Percentiles rank a stretch among this genome's conserved stretches.
phyloP scores from a whole-genome alignment of 768 basidiomycete species.

The Leccinellum albellum region DNA sequence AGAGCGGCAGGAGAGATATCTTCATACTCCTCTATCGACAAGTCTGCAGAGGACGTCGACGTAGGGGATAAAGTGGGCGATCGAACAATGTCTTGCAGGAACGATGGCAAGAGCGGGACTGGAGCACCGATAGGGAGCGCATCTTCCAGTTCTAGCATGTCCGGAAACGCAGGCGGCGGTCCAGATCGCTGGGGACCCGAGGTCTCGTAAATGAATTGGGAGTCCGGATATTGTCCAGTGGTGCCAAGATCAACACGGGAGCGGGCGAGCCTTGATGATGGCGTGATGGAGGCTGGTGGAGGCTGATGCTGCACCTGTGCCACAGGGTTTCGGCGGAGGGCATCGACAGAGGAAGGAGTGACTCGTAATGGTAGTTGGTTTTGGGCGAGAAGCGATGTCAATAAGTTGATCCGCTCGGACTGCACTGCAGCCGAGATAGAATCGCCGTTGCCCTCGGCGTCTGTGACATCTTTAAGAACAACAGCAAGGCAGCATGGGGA shows the following conservation, averaged over 20 bases:
- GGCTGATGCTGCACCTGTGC: conserved; percentile 45
- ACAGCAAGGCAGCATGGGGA: conserved; percentile 4
- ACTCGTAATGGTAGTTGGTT: conserved; percentile 37
- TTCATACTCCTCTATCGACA: conserved; percentile 57
- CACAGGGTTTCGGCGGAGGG: conserved; percentile 41
- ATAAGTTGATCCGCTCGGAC: conserved; percentile 76
- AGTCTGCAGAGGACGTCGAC: conserved; percentile 61
- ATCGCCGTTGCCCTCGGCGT: conserved; percentile 86
- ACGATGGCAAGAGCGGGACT: conserved; percentile 66
- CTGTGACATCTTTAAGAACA: conserved; percentile 34
- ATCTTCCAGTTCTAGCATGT: conserved; percentile 22
- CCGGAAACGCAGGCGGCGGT: conserved; percentile 34
- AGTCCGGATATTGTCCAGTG: conserved; percentile 40
- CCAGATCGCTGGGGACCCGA: conserved; percentile 41
- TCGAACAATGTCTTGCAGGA: conserved; percentile 71
- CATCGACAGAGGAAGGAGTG: conserved; percentile 14
- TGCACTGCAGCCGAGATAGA: conserved; percentile 83
- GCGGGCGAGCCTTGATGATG: conserved; percentile 37
- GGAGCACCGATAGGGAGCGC: conserved; percentile 33
- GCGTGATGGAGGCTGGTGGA: conserved; percentile 37
- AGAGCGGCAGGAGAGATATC: conserved; percentile 32
- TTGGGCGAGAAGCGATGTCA: conserved; percentile 69
- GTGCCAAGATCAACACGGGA: conserved; percentile 45
- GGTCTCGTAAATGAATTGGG: conserved; percentile 71
- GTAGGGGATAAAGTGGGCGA: conserved; percentile 64